Conservation (phyloP, 2,329 filamentous ascomycete genomes). For the Xylariales sp. region DNA sequence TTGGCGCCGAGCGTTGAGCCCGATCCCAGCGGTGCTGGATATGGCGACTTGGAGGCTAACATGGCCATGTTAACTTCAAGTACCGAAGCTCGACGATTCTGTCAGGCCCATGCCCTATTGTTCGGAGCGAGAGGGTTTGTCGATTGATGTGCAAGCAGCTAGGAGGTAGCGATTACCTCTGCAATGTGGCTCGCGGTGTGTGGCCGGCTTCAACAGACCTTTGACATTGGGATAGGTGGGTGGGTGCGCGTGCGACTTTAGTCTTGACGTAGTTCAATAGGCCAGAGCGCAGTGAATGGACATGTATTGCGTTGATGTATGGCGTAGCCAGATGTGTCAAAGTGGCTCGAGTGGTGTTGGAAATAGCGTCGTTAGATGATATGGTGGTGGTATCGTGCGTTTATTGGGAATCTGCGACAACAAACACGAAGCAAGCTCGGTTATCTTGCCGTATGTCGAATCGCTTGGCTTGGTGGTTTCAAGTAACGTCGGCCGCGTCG, state of each 20-base stretch:
- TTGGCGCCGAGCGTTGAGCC: slow-evolving; percentile 40
- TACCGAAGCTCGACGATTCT: too few relatives aligned
- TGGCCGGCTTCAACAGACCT: too few relatives aligned
- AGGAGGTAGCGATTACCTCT: too few relatives aligned
- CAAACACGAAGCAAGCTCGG: slow-evolving; percentile 2
- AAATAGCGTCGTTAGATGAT: slow-evolving; percentile 7
- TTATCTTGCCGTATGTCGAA: background rate
- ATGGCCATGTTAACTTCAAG: slow-evolving; percentile 60
- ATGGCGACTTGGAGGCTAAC: slow-evolving; percentile 71
- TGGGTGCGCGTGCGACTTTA: too few relatives aligned
- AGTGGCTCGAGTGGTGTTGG: slow-evolving; percentile 4
- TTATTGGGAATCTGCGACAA: slow-evolving; percentile 4
- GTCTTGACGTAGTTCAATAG: too few relatives aligned
- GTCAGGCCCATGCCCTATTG: slow-evolving; percentile 20
- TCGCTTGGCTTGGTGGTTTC: slow-evolving; percentile 17
- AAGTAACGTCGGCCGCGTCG: slow-evolving; percentile 16
- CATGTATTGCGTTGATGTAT: slow-evolving; percentile 2
- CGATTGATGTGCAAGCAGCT: too few relatives aligned
- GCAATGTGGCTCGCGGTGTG: too few relatives aligned
- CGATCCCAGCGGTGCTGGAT: slow-evolving; percentile 51
- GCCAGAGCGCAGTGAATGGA: background rate
- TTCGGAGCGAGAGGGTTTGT: too few relatives aligned
- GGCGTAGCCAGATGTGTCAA: slow-evolving; percentile 1
- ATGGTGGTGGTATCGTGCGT: slow-evolving; percentile 1
- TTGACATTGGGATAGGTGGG: too few relatives aligned